These are phyloP conservation scores for Rhizopus stolonifer DNA, from an alignment of 371 early-diverging fungal genomes.

Conservation along the genomic window DNA sequence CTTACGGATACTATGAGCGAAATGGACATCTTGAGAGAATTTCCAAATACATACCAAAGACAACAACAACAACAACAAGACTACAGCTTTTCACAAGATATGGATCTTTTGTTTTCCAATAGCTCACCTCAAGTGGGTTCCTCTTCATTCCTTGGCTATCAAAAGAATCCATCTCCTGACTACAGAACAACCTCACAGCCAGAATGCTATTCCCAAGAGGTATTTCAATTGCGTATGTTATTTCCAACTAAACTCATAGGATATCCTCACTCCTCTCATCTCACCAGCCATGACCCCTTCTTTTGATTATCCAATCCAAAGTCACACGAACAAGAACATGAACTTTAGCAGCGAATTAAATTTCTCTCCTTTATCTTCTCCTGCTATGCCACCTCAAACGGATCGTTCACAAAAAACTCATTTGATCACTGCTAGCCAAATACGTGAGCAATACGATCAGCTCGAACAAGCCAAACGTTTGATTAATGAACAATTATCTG, in stretches of 20 bases:
- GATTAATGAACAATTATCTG: slow-evolving; percentile 39
- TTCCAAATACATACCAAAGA: slow-evolving; percentile 11
- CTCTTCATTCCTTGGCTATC: slow-evolving; percentile 8
- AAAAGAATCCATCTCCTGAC: slow-evolving; percentile 13
- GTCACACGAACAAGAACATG: slow-evolving; percentile 29
- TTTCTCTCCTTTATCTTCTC: slow-evolving; percentile 65
- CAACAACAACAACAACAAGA: background rate
- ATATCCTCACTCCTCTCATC: slow-evolving; percentile 58
- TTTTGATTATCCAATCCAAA: slow-evolving; percentile 24
- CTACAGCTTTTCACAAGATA: slow-evolving; percentile 7
- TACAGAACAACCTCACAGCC: slow-evolving; percentile 1
- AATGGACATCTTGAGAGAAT: slow-evolving; percentile 24
- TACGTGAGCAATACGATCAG: slow-evolving; percentile 46
- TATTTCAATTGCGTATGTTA: background rate
- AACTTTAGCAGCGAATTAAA: slow-evolving; percentile 38
- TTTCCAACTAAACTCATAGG: slow-evolving; percentile 17
- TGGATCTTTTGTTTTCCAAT: slow-evolving; percentile 15
- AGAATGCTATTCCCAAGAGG: slow-evolving; percentile 1
- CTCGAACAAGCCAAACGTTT: slow-evolving; percentile 37
- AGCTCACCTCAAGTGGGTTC: slow-evolving; percentile 10
- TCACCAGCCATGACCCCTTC: slow-evolving; percentile 70
- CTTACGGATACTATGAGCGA: slow-evolving; percentile 22
- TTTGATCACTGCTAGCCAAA: slow-evolving; percentile 29
- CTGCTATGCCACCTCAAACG: slow-evolving; percentile 46
- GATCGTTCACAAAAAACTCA: slow-evolving; percentile 7